Percentiles rank a stretch among this genome's conserved stretches.
These are phyloP conservation scores for Fusarium sp. DNA, from an alignment of 2,329 filamentous ascomycete genomes.

Conservation along the genomic window DNA sequence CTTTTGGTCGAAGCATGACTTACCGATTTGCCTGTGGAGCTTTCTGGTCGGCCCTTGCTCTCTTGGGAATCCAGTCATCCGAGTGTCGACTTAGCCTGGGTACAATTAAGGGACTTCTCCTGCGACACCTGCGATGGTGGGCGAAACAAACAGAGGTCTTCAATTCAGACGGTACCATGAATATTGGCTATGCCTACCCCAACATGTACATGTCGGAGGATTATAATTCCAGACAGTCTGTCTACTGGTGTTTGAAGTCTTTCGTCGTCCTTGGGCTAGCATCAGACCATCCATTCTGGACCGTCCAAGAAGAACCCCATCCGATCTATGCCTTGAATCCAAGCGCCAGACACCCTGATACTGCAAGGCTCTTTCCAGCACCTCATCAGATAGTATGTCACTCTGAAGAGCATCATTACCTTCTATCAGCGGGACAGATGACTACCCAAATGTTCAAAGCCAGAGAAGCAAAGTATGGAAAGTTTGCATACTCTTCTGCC, in stretches of 20 bases:
- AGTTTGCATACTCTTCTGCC: constrained; percentile 58
- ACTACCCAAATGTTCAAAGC: constrained; percentile 50
- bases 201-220: constrained; percentile 59
- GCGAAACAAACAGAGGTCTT: constrained; percentile 53
- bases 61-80: constrained; percentile 50
- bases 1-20: constrained; percentile 60
- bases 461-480: constrained; percentile 55
- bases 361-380: constrained; percentile 10
- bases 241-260: constrained; percentile 63
- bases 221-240: constrained; percentile 65
- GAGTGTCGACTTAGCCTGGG: constrained; percentile 54
- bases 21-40: constrained; percentile 62
- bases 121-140: constrained; percentile 63
- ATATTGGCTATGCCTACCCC: constrained; percentile 52
- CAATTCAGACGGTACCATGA: constrained; percentile 58
- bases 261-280: constrained; percentile 53
- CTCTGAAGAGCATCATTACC: constrained; percentile 51
- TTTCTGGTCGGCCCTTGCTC: constrained; percentile 57
- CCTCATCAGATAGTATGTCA: constrained; percentile 57
- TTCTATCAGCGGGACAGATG: constrained; percentile 53
- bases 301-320: constrained; percentile 47
- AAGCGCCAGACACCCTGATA: neutral
- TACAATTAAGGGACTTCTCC: constrained; percentile 57
- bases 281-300: constrained; percentile 55
- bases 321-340: constrained; percentile 1